A percentile compares a stretch with the other conserved stretches of the same genome.
phyloP scores from a whole-genome alignment of 1,284 basidiomycete genomes.

The Sanghuangporus baumii region DNA sequence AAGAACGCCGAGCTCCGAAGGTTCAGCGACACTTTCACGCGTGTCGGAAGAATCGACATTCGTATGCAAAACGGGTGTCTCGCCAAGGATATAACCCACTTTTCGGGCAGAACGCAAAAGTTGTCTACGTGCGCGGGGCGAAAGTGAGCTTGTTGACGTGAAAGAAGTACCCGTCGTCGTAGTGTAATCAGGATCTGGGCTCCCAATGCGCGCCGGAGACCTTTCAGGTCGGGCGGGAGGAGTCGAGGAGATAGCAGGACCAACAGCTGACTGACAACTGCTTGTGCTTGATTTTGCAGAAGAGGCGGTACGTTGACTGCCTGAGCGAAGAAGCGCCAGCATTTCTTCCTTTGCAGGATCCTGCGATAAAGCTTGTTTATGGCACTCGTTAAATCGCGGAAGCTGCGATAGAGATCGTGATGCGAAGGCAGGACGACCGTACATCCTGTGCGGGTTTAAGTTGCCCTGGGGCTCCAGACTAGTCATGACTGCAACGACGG shows the following conservation, averaged over 20 bases:
- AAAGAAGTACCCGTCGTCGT: not conserved
- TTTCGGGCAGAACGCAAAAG: conserved; percentile 39
- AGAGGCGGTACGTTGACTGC: not conserved
- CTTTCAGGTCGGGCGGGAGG: not conserved
- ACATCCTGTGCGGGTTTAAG: not conserved
- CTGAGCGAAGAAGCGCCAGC: not conserved
- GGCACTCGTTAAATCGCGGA: not conserved
- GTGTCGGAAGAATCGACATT: not conserved
- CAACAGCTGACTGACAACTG: not conserved
- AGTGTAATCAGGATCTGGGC: not conserved
- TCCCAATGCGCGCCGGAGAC: not conserved
- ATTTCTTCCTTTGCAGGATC: not conserved
- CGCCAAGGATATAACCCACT: conserved; percentile 38
- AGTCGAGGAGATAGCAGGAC: not conserved
- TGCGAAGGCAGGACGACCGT: not conserved
- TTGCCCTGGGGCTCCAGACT: not conserved
- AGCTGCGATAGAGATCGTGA: not conserved
- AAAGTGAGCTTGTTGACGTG: conserved; percentile 32
- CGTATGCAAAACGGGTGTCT: conserved; percentile 27
- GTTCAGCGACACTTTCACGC: not conserved
- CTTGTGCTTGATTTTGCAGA: not conserved
- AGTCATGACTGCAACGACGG: not conserved
- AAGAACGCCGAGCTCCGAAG: not conserved
- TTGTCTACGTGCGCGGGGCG: conserved; percentile 32
- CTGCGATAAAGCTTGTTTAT: not conserved